Conservation (phyloP, 441 rosid species). For the Adansonia madagascariensis region DNA sequence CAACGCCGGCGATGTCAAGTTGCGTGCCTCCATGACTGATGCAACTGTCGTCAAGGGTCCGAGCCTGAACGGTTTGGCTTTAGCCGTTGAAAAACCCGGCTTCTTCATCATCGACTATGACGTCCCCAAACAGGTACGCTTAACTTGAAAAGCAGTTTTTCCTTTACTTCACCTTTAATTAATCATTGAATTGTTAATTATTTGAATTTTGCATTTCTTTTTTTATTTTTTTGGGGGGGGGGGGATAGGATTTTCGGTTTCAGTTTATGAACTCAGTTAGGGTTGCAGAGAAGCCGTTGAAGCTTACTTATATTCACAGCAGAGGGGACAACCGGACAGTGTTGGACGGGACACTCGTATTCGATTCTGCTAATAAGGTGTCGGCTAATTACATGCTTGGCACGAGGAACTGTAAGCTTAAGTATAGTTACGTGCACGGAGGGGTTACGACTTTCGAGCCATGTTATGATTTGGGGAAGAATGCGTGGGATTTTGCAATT, state of each 20-base stretch:
- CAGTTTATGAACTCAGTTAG: slow-evolving; percentile 89
- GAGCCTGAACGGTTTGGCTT: slow-evolving; percentile 68
- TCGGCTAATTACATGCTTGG: slow-evolving; percentile 82
- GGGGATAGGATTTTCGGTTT: slow-evolving; percentile 81
- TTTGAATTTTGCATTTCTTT: neutral
- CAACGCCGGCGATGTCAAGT: slow-evolving; percentile 73
- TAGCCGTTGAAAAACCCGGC: slow-evolving; percentile 83
- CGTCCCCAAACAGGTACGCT: slow-evolving; percentile 74
- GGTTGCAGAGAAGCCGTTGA: slow-evolving; percentile 81
- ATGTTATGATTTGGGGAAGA: slow-evolving; percentile 71
- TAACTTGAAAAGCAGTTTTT: neutral
- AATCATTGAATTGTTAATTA: slow-evolving; percentile 15
- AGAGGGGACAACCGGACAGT: slow-evolving; percentile 71
- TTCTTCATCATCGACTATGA: slow-evolving; percentile 82
- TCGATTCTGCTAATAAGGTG: slow-evolving; percentile 81
- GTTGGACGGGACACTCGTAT: slow-evolving; percentile 62
- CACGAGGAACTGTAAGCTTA: slow-evolving; percentile 78
- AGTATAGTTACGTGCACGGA: slow-evolving; percentile 70
- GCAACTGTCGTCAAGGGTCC: slow-evolving; percentile 85
- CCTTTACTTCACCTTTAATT: neutral
- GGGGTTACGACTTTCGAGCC: slow-evolving; percentile 79
- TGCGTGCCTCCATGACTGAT: slow-evolving; percentile 81
- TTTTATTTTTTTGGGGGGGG: neutral
- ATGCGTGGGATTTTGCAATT: slow-evolving; percentile 84
- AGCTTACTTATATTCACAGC: slow-evolving; percentile 82